These are phyloP conservation scores for Pythium phragmiticola DNA, from an alignment of 352 stramenopile species.

Conservation along the genomic window DNA sequence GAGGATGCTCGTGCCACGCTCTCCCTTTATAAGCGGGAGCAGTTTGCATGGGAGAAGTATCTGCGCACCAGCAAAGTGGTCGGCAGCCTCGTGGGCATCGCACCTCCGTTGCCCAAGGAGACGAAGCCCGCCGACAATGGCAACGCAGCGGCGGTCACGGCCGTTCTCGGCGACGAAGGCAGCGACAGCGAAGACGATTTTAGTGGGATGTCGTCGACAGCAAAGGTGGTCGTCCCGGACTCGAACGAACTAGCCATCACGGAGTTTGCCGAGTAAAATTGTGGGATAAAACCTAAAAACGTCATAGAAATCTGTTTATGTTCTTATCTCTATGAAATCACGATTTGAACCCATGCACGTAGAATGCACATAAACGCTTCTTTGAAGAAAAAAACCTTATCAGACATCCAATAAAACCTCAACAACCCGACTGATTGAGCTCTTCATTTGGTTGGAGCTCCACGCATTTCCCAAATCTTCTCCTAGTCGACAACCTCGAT, in stretches of 20 bases:
- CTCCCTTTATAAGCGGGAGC: constrained; percentile 80
- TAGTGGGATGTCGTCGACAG: constrained; percentile 12
- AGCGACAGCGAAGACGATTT: constrained; percentile 33
- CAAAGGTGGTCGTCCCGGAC: constrained; percentile 42
- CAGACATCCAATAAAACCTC: not conserved
- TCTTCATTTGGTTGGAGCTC: not conserved
- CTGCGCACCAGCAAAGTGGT: constrained; percentile 60
- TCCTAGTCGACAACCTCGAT: not conserved
- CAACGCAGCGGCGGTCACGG: constrained; percentile 14
- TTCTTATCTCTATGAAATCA: constrained; percentile 2
- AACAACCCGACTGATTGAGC: not conserved
- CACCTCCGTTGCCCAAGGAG: constrained; percentile 43
- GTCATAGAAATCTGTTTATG: constrained; percentile 2
- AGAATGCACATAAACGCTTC: constrained; percentile 6
- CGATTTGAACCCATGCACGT: constrained; percentile 3
- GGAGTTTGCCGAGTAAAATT: constrained; percentile 68
- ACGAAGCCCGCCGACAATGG: constrained; percentile 14
- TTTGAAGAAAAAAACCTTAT: not conserved
- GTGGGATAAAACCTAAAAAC: not conserved
- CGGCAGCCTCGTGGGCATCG: constrained; percentile 49
- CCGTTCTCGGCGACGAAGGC: constrained; percentile 34
- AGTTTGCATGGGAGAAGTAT: constrained; percentile 86
- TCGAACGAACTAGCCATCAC: constrained; percentile 66
- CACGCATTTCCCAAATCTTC: not conserved
- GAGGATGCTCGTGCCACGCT: constrained; percentile 78